Base-by-base conservation (phyloP, 2,329 filamentous ascomycete species). In the Passalora sequoiae region DNA sequence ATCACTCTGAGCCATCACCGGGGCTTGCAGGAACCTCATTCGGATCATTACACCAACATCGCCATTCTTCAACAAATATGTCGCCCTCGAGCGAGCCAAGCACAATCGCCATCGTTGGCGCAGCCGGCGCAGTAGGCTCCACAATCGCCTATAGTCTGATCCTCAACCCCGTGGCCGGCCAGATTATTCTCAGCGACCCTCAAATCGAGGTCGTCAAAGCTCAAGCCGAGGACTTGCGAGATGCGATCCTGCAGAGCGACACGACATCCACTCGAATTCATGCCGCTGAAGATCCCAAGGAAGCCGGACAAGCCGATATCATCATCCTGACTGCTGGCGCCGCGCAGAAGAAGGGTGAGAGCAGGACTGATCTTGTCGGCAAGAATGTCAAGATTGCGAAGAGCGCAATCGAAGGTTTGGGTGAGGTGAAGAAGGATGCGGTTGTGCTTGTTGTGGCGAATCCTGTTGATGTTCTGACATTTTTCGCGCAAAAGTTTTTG, bases 271-370 rank as follows among this genome's bases (percentile, higher is more conserved):
- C 69, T 4, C 66, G 63, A 24, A 67, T 76, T 3, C 65, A 68
- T 20, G 66, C 66, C 1, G 74, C 68, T 13, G 4, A 13, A n/a
- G 67, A 63, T 15, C 64, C 69, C 39, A 61, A 61, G 16, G 75
- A 78, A 50, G 74, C 74, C 1, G 65, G 69, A n/a, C 69, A 75
- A 55, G 71, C 71, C 33, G 74, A 78, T 53, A 70, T 78, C 21
- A 66, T 78, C 5, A 67, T 78, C 35, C 70, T 78, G 38, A 76
- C 74, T 0, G 73, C 74, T 0, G 75, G 74, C 24, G 72, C 73
- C n/a, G 76, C 71, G 55, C 69, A 73, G 58, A 68, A 68, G 50
- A 53, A 60, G 60, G 70, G 69, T 7, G 67, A 74, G 63, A 69
- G 68, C 9, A 62, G 70, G 8, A 60, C 72, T 4, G 67, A 70